Conservation (phyloP, 2,329 filamentous ascomycete species). For the Pestalotiopsis sp. region DNA sequence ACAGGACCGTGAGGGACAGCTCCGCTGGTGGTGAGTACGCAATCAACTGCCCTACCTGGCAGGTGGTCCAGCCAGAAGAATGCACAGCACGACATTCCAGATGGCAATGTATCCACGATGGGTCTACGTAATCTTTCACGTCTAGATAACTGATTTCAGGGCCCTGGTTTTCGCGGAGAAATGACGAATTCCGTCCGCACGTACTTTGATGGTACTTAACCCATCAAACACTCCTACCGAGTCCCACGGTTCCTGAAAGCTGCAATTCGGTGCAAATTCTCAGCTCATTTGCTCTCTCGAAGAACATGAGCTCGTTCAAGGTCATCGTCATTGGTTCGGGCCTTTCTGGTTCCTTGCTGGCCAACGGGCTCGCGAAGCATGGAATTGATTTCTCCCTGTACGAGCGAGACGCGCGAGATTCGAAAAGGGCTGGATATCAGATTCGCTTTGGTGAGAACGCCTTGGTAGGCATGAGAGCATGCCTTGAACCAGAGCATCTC, state of each 20-base stretch:
- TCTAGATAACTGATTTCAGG: not conserved
- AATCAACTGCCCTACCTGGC: not conserved
- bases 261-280: not conserved
- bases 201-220: not conserved
- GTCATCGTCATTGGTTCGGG: constrained; percentile 25
- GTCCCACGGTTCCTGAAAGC: not conserved
- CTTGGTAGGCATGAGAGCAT: constrained; percentile 21
- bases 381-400: constrained; percentile 18
- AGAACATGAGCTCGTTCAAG: constrained; percentile 15
- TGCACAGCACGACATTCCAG: not conserved
- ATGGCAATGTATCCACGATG: not conserved
- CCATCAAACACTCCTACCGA: not conserved
- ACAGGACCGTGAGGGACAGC: not conserved
- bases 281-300: not conserved
- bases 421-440: constrained; percentile 21
- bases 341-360: constrained; percentile 21
- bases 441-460: constrained; percentile 22
- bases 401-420: constrained; percentile 17
- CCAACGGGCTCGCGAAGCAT: constrained; percentile 22
- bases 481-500: constrained; percentile 15
- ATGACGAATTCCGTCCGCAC: not conserved
- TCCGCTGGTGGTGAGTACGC: not conserved
- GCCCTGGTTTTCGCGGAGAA: not conserved
- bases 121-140: not conserved
- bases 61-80: not conserved